Conservation (phyloP, 176 grass and related monocot genomes). For the Eremochloa ophiuroides region DNA sequence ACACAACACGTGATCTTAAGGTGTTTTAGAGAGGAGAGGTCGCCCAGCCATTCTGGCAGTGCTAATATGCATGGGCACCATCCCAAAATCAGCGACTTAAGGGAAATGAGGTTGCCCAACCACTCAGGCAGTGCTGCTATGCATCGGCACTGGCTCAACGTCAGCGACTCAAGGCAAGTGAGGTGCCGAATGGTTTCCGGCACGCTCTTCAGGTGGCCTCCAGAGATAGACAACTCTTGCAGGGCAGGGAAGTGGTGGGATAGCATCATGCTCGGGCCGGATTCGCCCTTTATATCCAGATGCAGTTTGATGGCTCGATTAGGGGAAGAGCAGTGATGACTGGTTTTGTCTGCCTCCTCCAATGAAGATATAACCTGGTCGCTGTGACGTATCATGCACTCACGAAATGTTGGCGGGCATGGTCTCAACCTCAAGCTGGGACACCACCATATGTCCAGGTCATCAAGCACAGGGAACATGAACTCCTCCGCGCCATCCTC, state of each 20-base stretch:
- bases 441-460: rapidly evolving
- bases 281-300: rapidly evolving
- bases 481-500: neutral
- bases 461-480: neutral
- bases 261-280: neutral
- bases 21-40: neutral
- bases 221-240: neutral
- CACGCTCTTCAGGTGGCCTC: neutral
- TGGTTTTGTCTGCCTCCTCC: neutral
- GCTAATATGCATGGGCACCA: rapidly evolving
- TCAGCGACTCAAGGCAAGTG: too few species aligned
- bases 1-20: rapidly evolving
- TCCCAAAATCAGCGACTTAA: rapidly evolving
- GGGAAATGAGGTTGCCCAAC: too few species aligned
- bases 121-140: too few species aligned
- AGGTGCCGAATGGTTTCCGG: neutral
- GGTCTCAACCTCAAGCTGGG: neutral
- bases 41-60: neutral
- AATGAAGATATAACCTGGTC: neutral
- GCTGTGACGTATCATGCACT: rapidly evolving
- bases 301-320: neutral
- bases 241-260: neutral
- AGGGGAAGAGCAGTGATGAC: neutral
- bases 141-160: too few species aligned
- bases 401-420: neutral